Evolutionary conservation across 345 rosid genomes (phyloP).

Genomic region (Raphanus sativus): DNA sequence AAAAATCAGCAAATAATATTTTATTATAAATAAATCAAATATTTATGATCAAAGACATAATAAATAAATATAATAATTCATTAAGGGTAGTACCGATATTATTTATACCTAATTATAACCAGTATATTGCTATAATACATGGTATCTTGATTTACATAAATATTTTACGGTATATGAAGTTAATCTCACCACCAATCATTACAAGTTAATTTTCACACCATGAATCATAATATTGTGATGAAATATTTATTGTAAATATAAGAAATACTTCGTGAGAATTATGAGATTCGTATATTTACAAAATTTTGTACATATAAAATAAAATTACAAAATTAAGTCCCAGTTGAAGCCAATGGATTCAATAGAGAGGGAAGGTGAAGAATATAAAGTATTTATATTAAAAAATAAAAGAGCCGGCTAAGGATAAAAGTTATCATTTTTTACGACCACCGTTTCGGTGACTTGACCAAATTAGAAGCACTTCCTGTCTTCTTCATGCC

Average conservation of each 20-base stretch:
- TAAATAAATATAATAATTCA: too few relatives aligned
- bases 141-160: not conserved
- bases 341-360: not conserved
- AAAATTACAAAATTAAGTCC: slow-evolving; percentile 24
- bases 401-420: not conserved
- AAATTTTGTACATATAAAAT: slow-evolving; percentile 8
- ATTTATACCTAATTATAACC: too few relatives aligned
- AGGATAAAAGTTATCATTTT: not conserved
- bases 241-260: not conserved
- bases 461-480: slow-evolving; percentile 33
- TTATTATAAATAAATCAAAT: too few relatives aligned
- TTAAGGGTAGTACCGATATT: too few relatives aligned
- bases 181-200: not conserved
- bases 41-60: too few relatives aligned
- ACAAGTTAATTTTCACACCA: not conserved
- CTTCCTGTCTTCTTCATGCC: slow-evolving; percentile 39
- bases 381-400: not conserved
- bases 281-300: slow-evolving; percentile 21
- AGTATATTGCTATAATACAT: not conserved
- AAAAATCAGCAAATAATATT: too few relatives aligned
- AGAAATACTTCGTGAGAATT: not conserved
- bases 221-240: not conserved
- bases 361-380: not conserved
- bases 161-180: not conserved
- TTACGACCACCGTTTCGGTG: slow-evolving; percentile 36